phyloP scores from a whole-genome alignment of 345 rosid species.

The Populus nigra region DNA sequence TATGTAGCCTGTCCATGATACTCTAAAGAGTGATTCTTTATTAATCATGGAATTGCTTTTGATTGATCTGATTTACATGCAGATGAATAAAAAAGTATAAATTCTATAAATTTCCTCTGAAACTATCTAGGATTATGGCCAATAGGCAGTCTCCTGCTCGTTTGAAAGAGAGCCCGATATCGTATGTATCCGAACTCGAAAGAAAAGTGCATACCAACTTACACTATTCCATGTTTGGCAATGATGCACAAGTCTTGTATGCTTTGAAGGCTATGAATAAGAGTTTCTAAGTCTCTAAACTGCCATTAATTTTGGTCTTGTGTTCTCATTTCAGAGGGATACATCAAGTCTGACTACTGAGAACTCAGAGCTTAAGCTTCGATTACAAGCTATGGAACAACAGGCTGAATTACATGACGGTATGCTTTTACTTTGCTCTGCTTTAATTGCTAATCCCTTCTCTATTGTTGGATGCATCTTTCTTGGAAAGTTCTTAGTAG shows the following conservation, averaged over 20 bases:
- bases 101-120: not conserved
- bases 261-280: not conserved
- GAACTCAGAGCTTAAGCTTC: slow-evolving; percentile 89
- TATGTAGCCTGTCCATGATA: not conserved
- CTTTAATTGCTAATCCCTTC: not conserved
- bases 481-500: not conserved
- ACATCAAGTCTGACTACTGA: slow-evolving; percentile 71
- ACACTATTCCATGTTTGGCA: slow-evolving; percentile 62
- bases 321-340: slow-evolving; percentile 62
- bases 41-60: not conserved
- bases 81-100: not conserved
- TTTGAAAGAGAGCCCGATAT: slow-evolving; percentile 74
- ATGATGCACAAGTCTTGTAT: not conserved
- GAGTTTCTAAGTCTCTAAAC: not conserved
- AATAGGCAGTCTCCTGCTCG: slow-evolving; percentile 87
- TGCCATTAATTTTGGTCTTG: slow-evolving; percentile 1
- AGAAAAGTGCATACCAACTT: slow-evolving; percentile 81
- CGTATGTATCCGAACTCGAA: slow-evolving; percentile 57
- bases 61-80: not conserved
- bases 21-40: not conserved
- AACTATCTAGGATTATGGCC: slow-evolving; percentile 62
- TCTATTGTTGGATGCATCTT: not conserved
- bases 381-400: slow-evolving; percentile 87
- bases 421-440: slow-evolving; percentile 20
- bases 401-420: slow-evolving; percentile 89